Evolutionary conservation across 345 rosid species (phyloP), one percentile per base, ranked within the genome.

Genomic region (Erysimum cheiranthoides): DNA sequence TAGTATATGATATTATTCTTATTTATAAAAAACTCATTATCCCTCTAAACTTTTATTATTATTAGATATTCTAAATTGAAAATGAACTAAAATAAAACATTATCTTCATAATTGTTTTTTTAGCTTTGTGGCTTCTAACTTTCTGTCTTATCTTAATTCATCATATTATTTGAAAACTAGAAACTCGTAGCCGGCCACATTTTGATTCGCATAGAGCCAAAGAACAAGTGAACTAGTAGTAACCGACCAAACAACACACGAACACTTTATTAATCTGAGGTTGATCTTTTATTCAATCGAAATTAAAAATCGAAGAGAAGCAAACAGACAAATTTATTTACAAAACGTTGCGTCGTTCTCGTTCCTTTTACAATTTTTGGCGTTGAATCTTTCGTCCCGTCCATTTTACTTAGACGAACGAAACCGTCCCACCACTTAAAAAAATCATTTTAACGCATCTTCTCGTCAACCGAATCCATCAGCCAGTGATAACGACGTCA

Each of bases 401-500:
- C n/a, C 45, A 11, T 21, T 60, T 28, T 4, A 38, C 36, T 36
- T 69, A 60, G 61, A 75, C 74, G 62, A 36, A 75, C 74, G 62
- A 36, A 68, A 68, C 68, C 74, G 64, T 42, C 62, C 45, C 47
- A 76, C 17, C 12, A 14, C 30, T 27, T 6, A 21, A 21, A 21
- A 21, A 21, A 21, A 21, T 21, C 25, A 21, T 4, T 57, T 65
- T 10, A 54, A 25, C 11, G 65, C 40, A 21, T 31, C 54, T 32
- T 66, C 66, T 45, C 72, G 12, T 74, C 78, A 66, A 67, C 66
- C 32, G 11, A 31, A 30, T 40, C 70, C 63, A 2, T 73, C 66
- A 58, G 4, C 73, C 66, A 27, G 40, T 25, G 66, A 74, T 73
- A 70, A 83, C 89, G 77, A 82, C 86, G 83, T 90, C 89, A 42